Base-by-base conservation (phyloP, 2,329 filamentous ascomycete species). In the Whalleya microplaca region DNA sequence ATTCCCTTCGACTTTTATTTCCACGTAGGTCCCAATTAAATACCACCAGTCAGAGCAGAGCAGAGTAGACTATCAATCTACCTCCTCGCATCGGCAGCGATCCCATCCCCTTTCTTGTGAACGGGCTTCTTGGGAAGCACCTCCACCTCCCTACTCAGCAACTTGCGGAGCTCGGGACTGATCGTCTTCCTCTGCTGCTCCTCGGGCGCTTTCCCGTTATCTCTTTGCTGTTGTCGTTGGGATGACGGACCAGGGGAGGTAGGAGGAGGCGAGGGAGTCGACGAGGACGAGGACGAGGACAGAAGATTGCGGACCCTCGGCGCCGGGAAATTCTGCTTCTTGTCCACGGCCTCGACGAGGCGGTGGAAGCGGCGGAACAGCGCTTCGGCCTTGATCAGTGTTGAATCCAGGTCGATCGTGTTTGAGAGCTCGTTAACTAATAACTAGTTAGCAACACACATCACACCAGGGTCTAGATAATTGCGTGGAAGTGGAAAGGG, bases 401-500 rank as follows among this genome's bases (percentile, higher is more conserved):
- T 96, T 0, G 89, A 89, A 50, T 92, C 84, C 0, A 99, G 84
- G 65, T 99, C 95, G 69, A 99, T 98, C 1, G 89, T 96, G 62
- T 89, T 90, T 4, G 92, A 96, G 1, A 99, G 84, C 72, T 99
- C 95, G 70, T 99, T 99, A 67, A 99, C 92, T 95, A 51, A 19
- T 5, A 10, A 0, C 41, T 21, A 3, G 10, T 64, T 27, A 65
- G 61, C n/a, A 44, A 10, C 49, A n/a, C 47, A 62, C 62, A 62
- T 62, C 48, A n/a, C 55, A 29, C 29, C 12, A 20, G n/a, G 7
- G 7, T 21, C 2, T 21, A 41, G 46, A 45, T 37, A 12, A 23
- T 16, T 45, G n/a, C 9, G 20, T 18, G 37, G 14, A 6, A 19
- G 21, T 21, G 78, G 37, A 12, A 6, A 19, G 21, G 23, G 78